Percentiles rank a stretch among this genome's conserved stretches.
Evolutionary conservation across 2,329 filamentous ascomycete species (phyloP).

Genomic region (Hymenoscyphus albidus): DNA sequence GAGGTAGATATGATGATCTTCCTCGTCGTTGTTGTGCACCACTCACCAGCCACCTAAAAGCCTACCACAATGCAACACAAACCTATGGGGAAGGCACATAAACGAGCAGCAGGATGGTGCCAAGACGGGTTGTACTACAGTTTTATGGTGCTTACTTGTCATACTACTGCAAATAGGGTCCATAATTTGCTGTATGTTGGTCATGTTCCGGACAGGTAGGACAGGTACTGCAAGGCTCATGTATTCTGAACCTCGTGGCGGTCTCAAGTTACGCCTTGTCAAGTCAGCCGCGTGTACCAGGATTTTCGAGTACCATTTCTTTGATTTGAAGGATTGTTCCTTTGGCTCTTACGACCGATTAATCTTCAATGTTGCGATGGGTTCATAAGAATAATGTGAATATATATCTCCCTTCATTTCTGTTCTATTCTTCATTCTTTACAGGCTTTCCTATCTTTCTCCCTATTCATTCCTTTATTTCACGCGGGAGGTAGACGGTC

Average conservation of each 20-base stretch:
- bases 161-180: neutral
- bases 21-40: neutral
- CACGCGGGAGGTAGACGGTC: neutral
- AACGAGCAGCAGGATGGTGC: neutral
- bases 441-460: neutral
- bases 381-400: neutral
- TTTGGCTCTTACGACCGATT: neutral
- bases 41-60: neutral
- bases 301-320: neutral
- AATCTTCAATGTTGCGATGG: neutral
- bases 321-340: neutral
- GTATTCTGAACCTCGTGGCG: neutral
- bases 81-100: neutral
- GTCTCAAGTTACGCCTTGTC: conserved; percentile 1
- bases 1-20: neutral
- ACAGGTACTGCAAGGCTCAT: neutral
- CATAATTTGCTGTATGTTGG: neutral
- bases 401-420: neutral
- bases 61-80: neutral
- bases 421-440: neutral
- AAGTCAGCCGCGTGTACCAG: neutral
- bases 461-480: neutral
- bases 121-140: neutral
- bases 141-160: neutral
- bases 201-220: neutral